Evolutionary conservation across 805 yeast genomes (phyloP), one percentile per base, ranked within the genome.

Genomic region (Saccharomycopsis sp.): DNA sequence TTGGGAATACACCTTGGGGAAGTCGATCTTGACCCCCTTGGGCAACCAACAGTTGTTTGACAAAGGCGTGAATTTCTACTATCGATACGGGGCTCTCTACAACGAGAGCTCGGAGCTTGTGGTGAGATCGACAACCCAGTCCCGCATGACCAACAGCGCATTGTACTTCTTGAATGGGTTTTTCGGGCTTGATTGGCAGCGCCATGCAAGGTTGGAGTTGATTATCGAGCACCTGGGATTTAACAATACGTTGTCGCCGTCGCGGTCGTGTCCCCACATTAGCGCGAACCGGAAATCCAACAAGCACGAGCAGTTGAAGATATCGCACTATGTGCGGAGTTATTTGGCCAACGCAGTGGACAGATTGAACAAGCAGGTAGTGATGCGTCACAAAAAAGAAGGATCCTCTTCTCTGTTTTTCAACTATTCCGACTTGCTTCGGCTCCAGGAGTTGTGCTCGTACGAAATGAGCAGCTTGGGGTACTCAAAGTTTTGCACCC

Each of bases 391-490:
- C n/a, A 16, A 8, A 4, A 21, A 18, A 12, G 26, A 16, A 7
- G 21, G 29, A 10, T 9, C 7, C 17, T 26, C 36, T 23, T 12
- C 5, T 25, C 23, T 31, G 16, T 18, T 22, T 12, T 33, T 41
- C 15, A 21, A 27, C 9, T 17, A 17, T 10, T 22, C 13, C 20
- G 92, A 84, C 52, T 70, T 77, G 18, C 59, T 56, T 30, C 57
- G 57, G 17, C 52, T 82, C 49, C 76, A 80, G 51, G 64, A 67
- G n/a, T 68, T 76, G 60, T 83, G 94, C 60, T 85, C 84, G 2
- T 84, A 68, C 55, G 94, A 84, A 57, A 60, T 80, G 34, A 83
- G 27, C 2, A 25, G n/a, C n/a, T 25, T 25, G n/a, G 94, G 92
- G 8, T 55, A 60, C 40, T 80, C 89, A 13, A 67, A 69, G 23